Percentiles rank a stretch among this genome's conserved stretches.
phyloP scores from a whole-genome alignment of 116 monocot species.

The Papilionanthe hybrid region DNA sequence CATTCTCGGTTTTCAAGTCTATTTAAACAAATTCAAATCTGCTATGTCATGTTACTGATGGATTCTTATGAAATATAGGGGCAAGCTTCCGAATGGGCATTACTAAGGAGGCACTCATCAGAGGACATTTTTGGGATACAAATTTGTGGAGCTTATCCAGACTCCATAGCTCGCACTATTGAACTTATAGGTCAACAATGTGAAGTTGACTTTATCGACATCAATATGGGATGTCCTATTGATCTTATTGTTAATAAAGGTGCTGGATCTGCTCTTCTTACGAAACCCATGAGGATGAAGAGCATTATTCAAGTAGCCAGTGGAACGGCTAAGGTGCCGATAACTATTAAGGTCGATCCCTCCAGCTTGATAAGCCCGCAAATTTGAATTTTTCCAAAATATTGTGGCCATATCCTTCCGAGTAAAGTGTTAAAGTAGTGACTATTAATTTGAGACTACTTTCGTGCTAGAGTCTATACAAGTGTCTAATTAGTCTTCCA shows the following conservation, averaged over 20 bases:
- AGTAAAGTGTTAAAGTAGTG: too few relatives aligned
- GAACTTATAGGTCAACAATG: constrained; percentile 82
- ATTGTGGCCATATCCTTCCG: not conserved
- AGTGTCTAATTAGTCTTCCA: too few relatives aligned
- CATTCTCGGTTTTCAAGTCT: too few relatives aligned
- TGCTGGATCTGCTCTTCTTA: constrained; percentile 88
- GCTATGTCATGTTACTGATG: not conserved
- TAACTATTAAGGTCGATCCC: constrained; percentile 79
- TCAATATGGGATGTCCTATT: constrained; percentile 98
- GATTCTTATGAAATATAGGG: constrained; percentile 48
- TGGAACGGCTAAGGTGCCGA: constrained; percentile 41
- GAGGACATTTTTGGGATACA: constrained; percentile 91
- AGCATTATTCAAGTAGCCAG: constrained; percentile 66
- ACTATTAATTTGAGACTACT: too few relatives aligned
- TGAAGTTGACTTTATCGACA: constrained; percentile 77
- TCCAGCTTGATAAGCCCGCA: not conserved
- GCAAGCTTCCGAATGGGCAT: constrained; percentile 98
- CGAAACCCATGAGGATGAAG: constrained; percentile 88
- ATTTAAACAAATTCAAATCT: too few relatives aligned
- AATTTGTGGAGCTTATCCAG: constrained; percentile 91
- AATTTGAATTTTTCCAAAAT: not conserved
- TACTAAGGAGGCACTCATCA: constrained; percentile 78
- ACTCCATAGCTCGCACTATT: constrained; percentile 70
- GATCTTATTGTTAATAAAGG: constrained; percentile 91
- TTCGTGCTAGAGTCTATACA: too few relatives aligned